Evolutionary conservation across 768 basidiomycete genomes (phyloP).

Genomic region (Lentinula aciculospora): DNA sequence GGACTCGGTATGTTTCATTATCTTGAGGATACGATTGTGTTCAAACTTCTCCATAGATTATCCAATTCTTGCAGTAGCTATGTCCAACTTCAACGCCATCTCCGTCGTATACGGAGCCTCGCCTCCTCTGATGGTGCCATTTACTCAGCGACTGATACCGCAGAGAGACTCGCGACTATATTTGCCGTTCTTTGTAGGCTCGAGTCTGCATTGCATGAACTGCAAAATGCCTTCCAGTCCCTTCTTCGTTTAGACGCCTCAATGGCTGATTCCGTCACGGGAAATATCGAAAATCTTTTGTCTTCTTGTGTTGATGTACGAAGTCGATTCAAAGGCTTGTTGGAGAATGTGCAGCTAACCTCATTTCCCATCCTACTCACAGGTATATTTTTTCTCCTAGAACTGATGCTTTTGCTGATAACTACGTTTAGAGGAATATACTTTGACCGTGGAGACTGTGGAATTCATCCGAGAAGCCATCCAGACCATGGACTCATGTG

Average conservation of each 20-base stretch:
- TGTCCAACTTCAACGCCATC: slow-evolving; percentile 18
- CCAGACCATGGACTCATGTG: neutral
- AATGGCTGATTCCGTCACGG: neutral
- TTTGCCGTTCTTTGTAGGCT: slow-evolving; percentile 7
- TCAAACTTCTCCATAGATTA: slow-evolving; percentile 20
- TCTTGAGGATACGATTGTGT: neutral
- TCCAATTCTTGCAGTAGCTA: slow-evolving; percentile 18
- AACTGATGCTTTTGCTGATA: neutral
- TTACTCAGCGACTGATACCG: slow-evolving; percentile 6
- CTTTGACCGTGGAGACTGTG: neutral
- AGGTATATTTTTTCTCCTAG: neutral
- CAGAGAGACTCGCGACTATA: neutral
- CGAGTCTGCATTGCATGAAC: slow-evolving; percentile 19
- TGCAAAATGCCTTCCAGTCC: slow-evolving; percentile 17
- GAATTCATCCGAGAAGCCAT: neutral
- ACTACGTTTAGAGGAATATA: neutral
- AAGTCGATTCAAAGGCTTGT: neutral
- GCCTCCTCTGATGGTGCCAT: slow-evolving; percentile 10
- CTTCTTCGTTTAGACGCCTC: slow-evolving; percentile 11
- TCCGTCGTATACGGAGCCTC: slow-evolving; percentile 24
- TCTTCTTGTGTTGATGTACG: neutral
- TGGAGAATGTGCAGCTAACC: neutral
- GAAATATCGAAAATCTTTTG: neutral
- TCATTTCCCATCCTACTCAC: neutral
- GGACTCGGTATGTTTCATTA: slow-evolving; percentile 50